These are phyloP conservation scores for Trichocomaceae sp. DNA, from an alignment of 2,329 filamentous ascomycete genomes.

Conservation along the genomic window DNA sequence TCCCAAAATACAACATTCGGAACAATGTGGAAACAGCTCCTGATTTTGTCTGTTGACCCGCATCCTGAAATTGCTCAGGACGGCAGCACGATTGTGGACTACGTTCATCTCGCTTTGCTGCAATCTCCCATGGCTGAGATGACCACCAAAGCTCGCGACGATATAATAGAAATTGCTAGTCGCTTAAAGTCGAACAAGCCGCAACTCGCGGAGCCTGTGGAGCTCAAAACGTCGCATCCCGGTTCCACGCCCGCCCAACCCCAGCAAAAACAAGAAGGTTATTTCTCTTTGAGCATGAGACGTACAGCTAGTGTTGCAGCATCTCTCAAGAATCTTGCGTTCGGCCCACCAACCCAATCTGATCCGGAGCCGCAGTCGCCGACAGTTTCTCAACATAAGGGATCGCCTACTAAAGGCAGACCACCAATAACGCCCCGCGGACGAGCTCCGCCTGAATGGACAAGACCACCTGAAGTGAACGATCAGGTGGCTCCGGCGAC, in stretches of 20 bases:
- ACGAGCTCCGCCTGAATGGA: slow-evolving; percentile 53
- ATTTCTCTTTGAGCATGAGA: slow-evolving; percentile 54
- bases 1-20: slow-evolving; percentile 88
- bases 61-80: slow-evolving; percentile 88
- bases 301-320: slow-evolving; percentile 60
- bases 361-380: slow-evolving; percentile 24
- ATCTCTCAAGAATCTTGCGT: slow-evolving; percentile 56
- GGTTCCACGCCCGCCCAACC: slow-evolving; percentile 45
- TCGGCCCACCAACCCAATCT: slow-evolving; percentile 40
- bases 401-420: slow-evolving; percentile 27
- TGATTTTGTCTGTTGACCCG: slow-evolving; percentile 87
- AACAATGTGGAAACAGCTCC: slow-evolving; percentile 86
- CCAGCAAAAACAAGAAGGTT: slow-evolving; percentile 52
- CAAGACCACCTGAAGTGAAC: slow-evolving; percentile 65
- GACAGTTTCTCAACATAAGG: slow-evolving; percentile 16
- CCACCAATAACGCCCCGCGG: slow-evolving; percentile 42
- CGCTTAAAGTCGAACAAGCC: slow-evolving; percentile 32
- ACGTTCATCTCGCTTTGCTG: slow-evolving; percentile 69
- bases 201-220: slow-evolving; percentile 29
- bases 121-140: slow-evolving; percentile 67
- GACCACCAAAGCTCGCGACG: slow-evolving; percentile 66
- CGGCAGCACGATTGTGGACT: slow-evolving; percentile 78
- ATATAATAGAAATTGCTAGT: slow-evolving; percentile 41
- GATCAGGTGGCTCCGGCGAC: slow-evolving; percentile 60
- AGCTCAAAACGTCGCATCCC: slow-evolving; percentile 29